Base-by-base conservation (phyloP, 2,329 filamentous ascomycete genomes). In the Alternaria dauci region DNA sequence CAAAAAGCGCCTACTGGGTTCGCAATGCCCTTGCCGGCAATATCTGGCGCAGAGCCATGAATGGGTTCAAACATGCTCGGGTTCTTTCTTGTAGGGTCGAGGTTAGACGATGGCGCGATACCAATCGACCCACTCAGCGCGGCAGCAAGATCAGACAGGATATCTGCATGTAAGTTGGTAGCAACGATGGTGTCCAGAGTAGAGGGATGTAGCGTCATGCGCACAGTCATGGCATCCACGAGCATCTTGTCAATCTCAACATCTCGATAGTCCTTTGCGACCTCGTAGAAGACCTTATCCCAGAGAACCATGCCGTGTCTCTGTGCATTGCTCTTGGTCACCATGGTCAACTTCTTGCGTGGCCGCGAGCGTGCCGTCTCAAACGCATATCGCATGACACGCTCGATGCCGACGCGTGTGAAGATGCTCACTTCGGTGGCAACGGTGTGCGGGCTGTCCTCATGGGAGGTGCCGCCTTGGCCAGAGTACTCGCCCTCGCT, bases 1-100 rank as follows among this genome's bases (percentile, higher is more conserved):
- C 89, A 91, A 73, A 90, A 89, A 7, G 88, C 88, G 7, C 85
- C 88, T 0, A 90, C 82, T 0, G 88, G 87, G 69, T 89, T 89
- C 1, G 87, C 86, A 28, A 87, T 80, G 0, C 87, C 87, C 68
- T 87, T 85, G 3, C 88, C 87, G 1, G 85, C 86, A 55, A 90
- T 89, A 63, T 90, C 88, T 4, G 87, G 87, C 0, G 87, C 88
- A 28, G 84, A 87, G 9, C 87, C 88, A 63, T 89, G 87, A 36
- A 88, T 86, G 12, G 87, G 86, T 77, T 89, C 87, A 61, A 88
- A 89, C 79, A 89, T 85, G 59, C 84, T 87, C 0, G 87, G 87
- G 60, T 87, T 84, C 63, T 51, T 48, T 14, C 85, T 76, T 2
- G 84, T 86, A 2, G 88, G 88, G 67, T 91, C 89, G 1, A 91